Conservation (phyloP, 1,284 basidiomycete genomes). For the Irpex lacteus region DNA sequence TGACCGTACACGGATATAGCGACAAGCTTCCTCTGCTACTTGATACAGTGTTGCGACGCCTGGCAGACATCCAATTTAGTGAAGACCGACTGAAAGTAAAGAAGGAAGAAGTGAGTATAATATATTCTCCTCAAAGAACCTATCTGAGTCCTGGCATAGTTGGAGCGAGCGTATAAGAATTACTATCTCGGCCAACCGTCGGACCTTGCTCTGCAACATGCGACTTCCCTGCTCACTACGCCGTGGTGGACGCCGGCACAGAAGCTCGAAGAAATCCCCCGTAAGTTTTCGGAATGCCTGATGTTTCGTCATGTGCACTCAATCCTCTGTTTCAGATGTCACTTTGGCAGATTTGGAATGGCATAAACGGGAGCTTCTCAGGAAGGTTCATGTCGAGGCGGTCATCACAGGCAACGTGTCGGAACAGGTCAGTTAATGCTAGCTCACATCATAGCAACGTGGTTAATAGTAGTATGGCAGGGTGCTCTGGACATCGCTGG, state of each 20-base stretch:
- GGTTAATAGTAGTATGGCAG: conserved; percentile 9
- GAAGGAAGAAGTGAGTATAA: conserved; percentile 25
- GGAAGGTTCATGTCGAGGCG: conserved; percentile 21
- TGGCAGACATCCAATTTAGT: conserved; percentile 19
- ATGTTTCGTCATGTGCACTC: background rate
- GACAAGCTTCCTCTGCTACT: conserved; percentile 62
- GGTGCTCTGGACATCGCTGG: conserved; percentile 14
- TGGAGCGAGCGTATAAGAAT: conserved; percentile 25
- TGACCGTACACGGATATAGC: conserved; percentile 59
- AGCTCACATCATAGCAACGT: background rate
- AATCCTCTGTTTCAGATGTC: conserved; percentile 15
- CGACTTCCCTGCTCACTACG: conserved; percentile 19
- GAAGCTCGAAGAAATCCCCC: conserved; percentile 23
- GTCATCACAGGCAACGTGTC: conserved; percentile 26
- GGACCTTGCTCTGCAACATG: conserved; percentile 21
- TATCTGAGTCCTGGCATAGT: conserved; percentile 12
- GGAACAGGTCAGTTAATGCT: conserved; percentile 16
- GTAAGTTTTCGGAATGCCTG: conserved; percentile 15
- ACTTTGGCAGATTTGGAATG: conserved; percentile 20
- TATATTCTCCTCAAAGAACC: background rate
- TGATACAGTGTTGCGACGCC: conserved; percentile 28
- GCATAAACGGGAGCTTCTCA: conserved; percentile 25
- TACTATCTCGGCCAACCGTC: conserved; percentile 30
- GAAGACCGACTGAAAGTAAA: conserved; percentile 24
- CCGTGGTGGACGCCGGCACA: conserved; percentile 26